Evolutionary conservation across 2,329 filamentous ascomycete genomes (phyloP), one percentile per base, ranked within the genome.

Genomic region (Paecilomyces fulvus): DNA sequence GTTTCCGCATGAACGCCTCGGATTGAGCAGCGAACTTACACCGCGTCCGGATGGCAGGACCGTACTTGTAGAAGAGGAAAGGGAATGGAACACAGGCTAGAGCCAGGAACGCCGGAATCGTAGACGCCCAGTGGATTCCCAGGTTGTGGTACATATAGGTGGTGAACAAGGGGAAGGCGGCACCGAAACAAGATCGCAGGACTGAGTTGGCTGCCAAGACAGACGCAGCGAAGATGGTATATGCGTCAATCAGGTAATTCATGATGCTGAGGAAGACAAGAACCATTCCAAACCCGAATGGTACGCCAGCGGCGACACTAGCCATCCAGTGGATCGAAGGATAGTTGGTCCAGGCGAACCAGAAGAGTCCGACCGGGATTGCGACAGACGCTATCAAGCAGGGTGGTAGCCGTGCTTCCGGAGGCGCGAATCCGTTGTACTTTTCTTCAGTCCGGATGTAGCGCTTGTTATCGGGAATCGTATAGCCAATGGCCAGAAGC

Each of bases 341-440:
- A 55, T 73, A 78, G 53, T 81, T 79, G 0, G 82, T 82, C 82
- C 82, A 84, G 0, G 80, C 81, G 56, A 84, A 81, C 80, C 80
- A 83, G 67, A 84, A 83, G 3, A 84, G 71, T 14, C 80, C 79
- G 48, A 82, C 67, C 0, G 83, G 83, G 43, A 86, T 73, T n/a
- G 72, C 68, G 21, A 81, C 70, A 54, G 74, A 76, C 30, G 77
- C 78, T 3, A 79, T 58, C 58, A 80, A 77, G 49, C 73, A 75
- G 5, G 79, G 76, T 2, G 79, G 78, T 1, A 83, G 67, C 52
- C 79, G 80, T 43, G 78, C 79, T 70, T 85, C 83, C 0, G 84
- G 83, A n/a, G 83, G 79, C 8, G 83, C 83, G 57, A 83, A 80
- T 4, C 84, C 85, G 2, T 73, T 74, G 17, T 79, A 63, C 25